Conservation (phyloP, 1,284 basidiomycete genomes). For the Puccinia novopanici region DNA sequence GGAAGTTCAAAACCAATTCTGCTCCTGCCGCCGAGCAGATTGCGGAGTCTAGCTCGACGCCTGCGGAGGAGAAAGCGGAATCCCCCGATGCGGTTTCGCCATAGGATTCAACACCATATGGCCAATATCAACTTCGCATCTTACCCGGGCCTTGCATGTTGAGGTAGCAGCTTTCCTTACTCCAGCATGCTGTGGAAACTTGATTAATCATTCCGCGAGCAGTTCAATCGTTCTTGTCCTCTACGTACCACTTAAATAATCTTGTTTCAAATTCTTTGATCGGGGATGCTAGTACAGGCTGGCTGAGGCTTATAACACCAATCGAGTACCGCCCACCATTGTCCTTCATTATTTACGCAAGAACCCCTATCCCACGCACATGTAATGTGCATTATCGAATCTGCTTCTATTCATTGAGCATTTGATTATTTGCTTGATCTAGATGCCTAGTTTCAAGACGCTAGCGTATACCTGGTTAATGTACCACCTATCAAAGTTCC, state of each 20-base stretch:
- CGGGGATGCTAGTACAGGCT: neutral
- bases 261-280: neutral
- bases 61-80: neutral
- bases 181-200: neutral
- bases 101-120: neutral
- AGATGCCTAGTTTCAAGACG: no score
- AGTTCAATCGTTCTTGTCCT: neutral
- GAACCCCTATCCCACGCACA: neutral
- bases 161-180: neutral
- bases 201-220: neutral
- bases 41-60: neutral
- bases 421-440: no score
- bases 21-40: neutral
- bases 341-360: neutral
- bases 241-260: neutral
- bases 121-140: neutral
- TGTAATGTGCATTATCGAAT: neutral
- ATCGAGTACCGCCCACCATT: neutral
- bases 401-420: no score
- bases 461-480: no score
- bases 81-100: neutral
- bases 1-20: conserved; percentile 52
- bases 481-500: no score
- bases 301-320: neutral
- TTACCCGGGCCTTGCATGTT: neutral